Percentiles rank a stretch among this genome's conserved stretches.
phyloP scores from a whole-genome alignment of 768 basidiomycete genomes.

The Trametopsis cervina region DNA sequence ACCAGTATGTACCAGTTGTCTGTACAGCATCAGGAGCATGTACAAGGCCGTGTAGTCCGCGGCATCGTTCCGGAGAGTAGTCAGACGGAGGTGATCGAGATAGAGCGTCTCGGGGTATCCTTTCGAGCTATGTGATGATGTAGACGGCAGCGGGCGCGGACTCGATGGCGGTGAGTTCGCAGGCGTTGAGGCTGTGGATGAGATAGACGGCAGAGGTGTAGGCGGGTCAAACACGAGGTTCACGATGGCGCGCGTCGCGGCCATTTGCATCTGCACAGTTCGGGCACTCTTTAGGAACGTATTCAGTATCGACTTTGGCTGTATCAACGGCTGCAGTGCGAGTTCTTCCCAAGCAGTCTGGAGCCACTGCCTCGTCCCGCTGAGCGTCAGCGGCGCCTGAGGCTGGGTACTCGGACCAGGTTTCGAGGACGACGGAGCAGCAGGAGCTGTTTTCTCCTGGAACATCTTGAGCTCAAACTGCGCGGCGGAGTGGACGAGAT shows the following conservation, averaged over 20 bases:
- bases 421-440: neutral
- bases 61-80: conserved; percentile 61
- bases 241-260: conserved; percentile 19
- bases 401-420: neutral
- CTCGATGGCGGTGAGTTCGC: conserved; percentile 42
- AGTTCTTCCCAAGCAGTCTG: conserved; percentile 42
- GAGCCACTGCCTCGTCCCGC: conserved; percentile 62
- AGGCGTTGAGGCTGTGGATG: neutral
- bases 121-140: conserved; percentile 20
- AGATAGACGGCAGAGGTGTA: conserved; percentile 21
- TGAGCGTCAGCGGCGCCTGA: conserved; percentile 31
- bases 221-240: conserved; percentile 22
- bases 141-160: conserved; percentile 35
- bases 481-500: conserved; percentile 72
- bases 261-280: conserved; percentile 25
- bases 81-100: conserved; percentile 68
- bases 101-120: conserved; percentile 72
- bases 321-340: conserved; percentile 1
- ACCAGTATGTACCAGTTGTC: conserved; percentile 59
- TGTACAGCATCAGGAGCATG: conserved; percentile 76
- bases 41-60: conserved; percentile 69
- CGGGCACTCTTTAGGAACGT: conserved; percentile 19
- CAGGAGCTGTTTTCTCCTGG: conserved; percentile 31
- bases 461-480: conserved; percentile 78
- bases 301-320: neutral